Conservation (phyloP, 306 rosid species). For the Chamaecrista fasciculata region DNA sequence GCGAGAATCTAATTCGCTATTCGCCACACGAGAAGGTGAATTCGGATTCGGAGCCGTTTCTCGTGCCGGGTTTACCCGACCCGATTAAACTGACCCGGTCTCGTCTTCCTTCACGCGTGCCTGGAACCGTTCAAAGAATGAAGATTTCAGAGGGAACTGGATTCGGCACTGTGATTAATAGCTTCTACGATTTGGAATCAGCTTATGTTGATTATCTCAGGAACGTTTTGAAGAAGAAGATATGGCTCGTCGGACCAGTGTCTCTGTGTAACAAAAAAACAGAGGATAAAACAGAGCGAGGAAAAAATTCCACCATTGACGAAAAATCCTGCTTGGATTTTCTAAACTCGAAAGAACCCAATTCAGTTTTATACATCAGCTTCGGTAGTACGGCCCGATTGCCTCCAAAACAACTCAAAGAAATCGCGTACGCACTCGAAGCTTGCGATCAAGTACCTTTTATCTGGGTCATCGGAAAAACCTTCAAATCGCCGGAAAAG, state of each 20-base stretch:
- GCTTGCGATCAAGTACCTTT: slow-evolving; percentile 48
- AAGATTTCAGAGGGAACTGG: slow-evolving; percentile 36
- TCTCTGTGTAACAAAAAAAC: slow-evolving; percentile 47
- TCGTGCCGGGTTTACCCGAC: slow-evolving; percentile 49
- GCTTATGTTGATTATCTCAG: slow-evolving; percentile 42
- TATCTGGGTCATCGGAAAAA: slow-evolving; percentile 67
- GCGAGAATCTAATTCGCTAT: slow-evolving; percentile 23
- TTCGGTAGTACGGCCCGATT: slow-evolving; percentile 54
- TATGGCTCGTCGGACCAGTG: slow-evolving; percentile 63
- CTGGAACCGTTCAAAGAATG: slow-evolving; percentile 7
- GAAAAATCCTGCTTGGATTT: slow-evolving; percentile 46
- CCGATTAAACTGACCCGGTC: slow-evolving; percentile 48
- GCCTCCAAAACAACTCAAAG: slow-evolving; percentile 38
- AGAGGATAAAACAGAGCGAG: slow-evolving; percentile 46
- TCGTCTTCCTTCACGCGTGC: slow-evolving; percentile 38
- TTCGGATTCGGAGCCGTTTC: slow-evolving; percentile 47
- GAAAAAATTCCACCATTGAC: slow-evolving; percentile 42
- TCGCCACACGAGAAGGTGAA: slow-evolving; percentile 28
- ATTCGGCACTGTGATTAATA: slow-evolving; percentile 48
- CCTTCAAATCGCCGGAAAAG: not conserved
- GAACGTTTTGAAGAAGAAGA: slow-evolving; percentile 33
- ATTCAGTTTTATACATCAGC: slow-evolving; percentile 56
- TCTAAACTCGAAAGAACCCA: slow-evolving; percentile 49
- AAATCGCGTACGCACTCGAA: slow-evolving; percentile 61
- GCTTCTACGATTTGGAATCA: slow-evolving; percentile 56